phyloP scores from a whole-genome alignment of 108 stramenopile species.

The Pinguiococcus pyrenoidosus region DNA sequence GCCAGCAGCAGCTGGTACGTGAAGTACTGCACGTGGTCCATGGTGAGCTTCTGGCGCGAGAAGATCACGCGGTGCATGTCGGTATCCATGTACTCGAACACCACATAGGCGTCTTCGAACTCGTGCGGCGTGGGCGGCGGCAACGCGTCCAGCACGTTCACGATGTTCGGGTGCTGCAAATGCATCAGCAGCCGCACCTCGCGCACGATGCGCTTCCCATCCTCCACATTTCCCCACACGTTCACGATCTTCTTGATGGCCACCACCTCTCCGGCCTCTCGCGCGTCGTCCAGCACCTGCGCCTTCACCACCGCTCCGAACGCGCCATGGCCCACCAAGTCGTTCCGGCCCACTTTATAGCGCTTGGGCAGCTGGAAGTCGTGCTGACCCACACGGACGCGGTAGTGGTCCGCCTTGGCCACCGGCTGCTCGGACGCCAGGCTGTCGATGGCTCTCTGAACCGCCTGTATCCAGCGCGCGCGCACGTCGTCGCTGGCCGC shows the following conservation, averaged over 20 bases:
- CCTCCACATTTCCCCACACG: conserved; percentile 35
- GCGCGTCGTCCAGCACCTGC: no score
- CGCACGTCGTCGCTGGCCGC: no score
- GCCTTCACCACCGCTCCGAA: no score
- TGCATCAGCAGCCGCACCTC: conserved; percentile 39
- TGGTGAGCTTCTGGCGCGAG: conserved; percentile 28
- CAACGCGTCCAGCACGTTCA: conserved; percentile 31
- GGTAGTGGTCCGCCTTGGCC: no score
- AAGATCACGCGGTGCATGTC: conserved; percentile 45
- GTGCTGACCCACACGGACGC: no score
- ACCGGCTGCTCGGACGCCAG: no score
- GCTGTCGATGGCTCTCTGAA: no score
- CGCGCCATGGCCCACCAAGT: no score
- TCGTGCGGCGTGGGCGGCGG: conserved; percentile 11
- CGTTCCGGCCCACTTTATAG: no score
- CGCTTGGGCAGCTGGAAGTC: no score
- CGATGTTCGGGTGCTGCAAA: conserved; percentile 39
- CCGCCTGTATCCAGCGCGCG: no score
- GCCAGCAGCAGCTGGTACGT: conserved; percentile 40
- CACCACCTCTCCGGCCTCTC: conserved; percentile 11
- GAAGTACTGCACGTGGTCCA: conserved; percentile 49
- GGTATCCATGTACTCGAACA: conserved; percentile 47
- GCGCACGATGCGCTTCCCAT: conserved; percentile 40
- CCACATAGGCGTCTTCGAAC: conserved; percentile 39
- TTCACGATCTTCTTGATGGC: conserved; percentile 44